These are phyloP conservation scores for Trichophyton benhamiae DNA, from an alignment of 2,329 filamentous ascomycete species.

Conservation along the genomic window DNA sequence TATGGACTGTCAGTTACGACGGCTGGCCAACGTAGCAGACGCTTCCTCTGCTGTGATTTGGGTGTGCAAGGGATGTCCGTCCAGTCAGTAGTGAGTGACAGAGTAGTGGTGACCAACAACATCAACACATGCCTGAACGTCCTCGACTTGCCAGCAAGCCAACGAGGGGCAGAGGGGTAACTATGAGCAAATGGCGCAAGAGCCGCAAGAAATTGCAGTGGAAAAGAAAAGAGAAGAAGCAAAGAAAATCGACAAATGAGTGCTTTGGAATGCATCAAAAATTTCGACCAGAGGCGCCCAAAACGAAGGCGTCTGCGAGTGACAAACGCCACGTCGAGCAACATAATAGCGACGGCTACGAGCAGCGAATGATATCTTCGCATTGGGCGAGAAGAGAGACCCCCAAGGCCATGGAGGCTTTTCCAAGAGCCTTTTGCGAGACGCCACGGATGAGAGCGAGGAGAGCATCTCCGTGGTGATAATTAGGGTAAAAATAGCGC, in stretches of 20 bases:
- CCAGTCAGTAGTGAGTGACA: neutral
- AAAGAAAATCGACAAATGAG: neutral
- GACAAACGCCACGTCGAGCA: neutral
- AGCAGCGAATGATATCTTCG: neutral
- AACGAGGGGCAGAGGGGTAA: neutral
- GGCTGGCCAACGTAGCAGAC: constrained; percentile 41
- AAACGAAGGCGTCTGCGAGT: neutral
- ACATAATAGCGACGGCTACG: neutral
- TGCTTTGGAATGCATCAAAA: neutral
- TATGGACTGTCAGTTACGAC: constrained; percentile 50
- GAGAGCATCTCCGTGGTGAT: neutral
- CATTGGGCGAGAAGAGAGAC: neutral
- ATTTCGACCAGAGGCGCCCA: neutral
- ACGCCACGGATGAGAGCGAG: neutral
- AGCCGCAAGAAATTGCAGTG: neutral
- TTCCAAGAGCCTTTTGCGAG: neutral
- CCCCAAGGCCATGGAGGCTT: neutral
- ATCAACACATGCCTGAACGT: too few species aligned
- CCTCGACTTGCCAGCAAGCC: too few species aligned
- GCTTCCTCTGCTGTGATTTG: neutral
- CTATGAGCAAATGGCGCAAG: constrained; percentile 47
- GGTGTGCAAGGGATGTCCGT: neutral
- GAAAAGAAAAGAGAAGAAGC: neutral
- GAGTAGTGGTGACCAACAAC: neutral
- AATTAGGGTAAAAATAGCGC: neutral